Evolutionary conservation across 495 filamentous ascomycete species (phyloP), one percentile per base, ranked within the genome.

Genomic region (Coniosporium apollinis): DNA sequence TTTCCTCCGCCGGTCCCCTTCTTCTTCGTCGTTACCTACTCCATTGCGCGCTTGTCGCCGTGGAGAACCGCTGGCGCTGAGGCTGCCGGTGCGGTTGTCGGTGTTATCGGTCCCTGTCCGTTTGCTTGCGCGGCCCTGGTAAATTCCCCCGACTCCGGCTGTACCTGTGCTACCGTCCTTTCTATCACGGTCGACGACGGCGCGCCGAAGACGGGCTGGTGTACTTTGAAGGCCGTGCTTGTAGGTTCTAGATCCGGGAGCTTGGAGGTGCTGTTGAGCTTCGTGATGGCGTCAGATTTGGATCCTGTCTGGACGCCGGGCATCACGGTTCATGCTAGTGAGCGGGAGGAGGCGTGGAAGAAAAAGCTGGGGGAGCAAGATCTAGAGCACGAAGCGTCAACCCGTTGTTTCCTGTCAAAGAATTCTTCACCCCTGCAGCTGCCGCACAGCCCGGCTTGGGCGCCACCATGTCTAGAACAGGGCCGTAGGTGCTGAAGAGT

Each of bases 401-500:
- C 78, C 28, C 57, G 93, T 87, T 68, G 96, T 78, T 38, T 85
- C 69, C 44, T 77, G 21, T 86, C 89, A 41, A 86, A 77, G 45
- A 96, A 81, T 11, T 87, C 72, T n/a, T 46, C 85, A 81, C 0
- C 82, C 83, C 45, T 96, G 77, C 18, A 93, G 60, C 19, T 80
- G 72, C 36, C 86, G 66, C 74, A 96, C 77, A 2, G 89, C 89
- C 49, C 0, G 81, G 89, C 57, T 82, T 85, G 48, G 93, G 64
- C 21, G 82, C 79, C 21, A 92, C 79, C n/a, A 99, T 75, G 50
- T 96, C 89, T 31, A 99, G 70, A 10, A 99, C 80, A 6, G 82
- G 73, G 16, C 91, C 91, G 53, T 94, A 87, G 19, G 84, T 93
- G 8, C 81, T 78, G 50, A 96, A 99, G n/a, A 96, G 72, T 45